Evolutionary conservation across 2,329 filamentous ascomycete genomes (phyloP).

Genomic region (Ophiocordyceps camponoti-rufipedis): DNA sequence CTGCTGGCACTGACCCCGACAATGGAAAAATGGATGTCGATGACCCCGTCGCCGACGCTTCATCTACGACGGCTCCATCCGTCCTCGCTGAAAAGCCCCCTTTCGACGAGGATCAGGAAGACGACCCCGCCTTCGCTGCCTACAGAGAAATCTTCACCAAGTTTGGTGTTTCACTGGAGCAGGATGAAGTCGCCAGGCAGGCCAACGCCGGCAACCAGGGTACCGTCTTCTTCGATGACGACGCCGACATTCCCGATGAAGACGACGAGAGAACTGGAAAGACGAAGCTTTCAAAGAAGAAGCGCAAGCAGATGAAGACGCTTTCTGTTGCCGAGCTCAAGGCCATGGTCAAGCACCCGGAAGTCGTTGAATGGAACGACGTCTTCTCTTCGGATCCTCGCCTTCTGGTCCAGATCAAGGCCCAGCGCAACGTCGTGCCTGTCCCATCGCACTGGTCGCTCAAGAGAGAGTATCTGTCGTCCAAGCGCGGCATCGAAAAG

Average conservation of each 20-base stretch:
- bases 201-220: conserved; percentile 58
- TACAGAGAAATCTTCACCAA: conserved; percentile 70
- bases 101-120: conserved; percentile 38
- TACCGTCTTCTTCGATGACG: conserved; percentile 66
- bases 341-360: conserved; percentile 73
- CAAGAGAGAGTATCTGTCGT: conserved; percentile 92
- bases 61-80: conserved; percentile 1
- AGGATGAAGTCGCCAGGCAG: conserved; percentile 46
- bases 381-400: conserved; percentile 78
- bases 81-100: conserved; percentile 23
- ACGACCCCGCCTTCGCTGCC: conserved; percentile 65
- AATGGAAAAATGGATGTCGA: neutral
- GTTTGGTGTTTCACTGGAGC: conserved; percentile 50
- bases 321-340: conserved; percentile 92
- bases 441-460: conserved; percentile 89
- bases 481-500: conserved; percentile 93
- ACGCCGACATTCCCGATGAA: conserved; percentile 73
- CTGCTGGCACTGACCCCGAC: neutral
- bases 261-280: conserved; percentile 49
- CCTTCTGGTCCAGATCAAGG: conserved; percentile 84
- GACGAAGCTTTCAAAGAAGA: conserved; percentile 79
- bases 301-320: conserved; percentile 79
- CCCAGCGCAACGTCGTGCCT: conserved; percentile 85
- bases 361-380: conserved; percentile 96
- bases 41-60: neutral